Evolutionary conservation across 495 filamentous ascomycete genomes (phyloP), one percentile per base, ranked within the genome.

Genomic region (Filosporella fistucella): DNA sequence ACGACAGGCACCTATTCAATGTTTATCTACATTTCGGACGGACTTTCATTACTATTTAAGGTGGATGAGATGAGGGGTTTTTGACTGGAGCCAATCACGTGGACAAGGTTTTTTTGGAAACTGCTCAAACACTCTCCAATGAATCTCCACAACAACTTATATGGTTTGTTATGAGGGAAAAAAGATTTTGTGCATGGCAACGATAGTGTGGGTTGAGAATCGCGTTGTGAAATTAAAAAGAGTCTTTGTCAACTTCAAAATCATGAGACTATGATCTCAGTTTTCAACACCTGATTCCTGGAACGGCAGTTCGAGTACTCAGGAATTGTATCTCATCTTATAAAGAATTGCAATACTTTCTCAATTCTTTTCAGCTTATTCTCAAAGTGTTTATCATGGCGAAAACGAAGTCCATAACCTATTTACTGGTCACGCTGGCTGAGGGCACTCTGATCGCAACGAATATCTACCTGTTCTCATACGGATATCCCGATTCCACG

Each of bases 401-500:
- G n/a, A n/a, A n/a, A n/a, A n/a, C n/a, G n/a, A n/a, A n/a, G n/a
- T n/a, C n/a, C n/a, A n/a, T n/a, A n/a, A n/a, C n/a, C n/a, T n/a
- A n/a, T 2, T 11, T 32, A 13, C 23, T 37, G n/a, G 12, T 42
- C 14, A 33, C 25, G 1, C 7, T 49, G 5, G 10, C 16, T 5
- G 35, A 49, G 26, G 21, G 14, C n/a, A 20, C 33, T 2, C 14
- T 49, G 3, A 7, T 18, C 17, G 2, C 9, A 5, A 42, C 21
- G n/a, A 32, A 12, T 14, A 22, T 49, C 18, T 16, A 6, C n/a
- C 17, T 49, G 13, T 33, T 33, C 16, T 10, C 40, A 9, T 23
- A 45, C 29, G 49, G 52, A 12, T 59, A 59, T 17, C 53, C 57
- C 8, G 45, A 50, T 32, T n/a, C 23, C 10, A 44, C 45, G 11